phyloP scores from a whole-genome alignment of 108 stramenopile genomes.

The Bacterosira constricta region DNA sequence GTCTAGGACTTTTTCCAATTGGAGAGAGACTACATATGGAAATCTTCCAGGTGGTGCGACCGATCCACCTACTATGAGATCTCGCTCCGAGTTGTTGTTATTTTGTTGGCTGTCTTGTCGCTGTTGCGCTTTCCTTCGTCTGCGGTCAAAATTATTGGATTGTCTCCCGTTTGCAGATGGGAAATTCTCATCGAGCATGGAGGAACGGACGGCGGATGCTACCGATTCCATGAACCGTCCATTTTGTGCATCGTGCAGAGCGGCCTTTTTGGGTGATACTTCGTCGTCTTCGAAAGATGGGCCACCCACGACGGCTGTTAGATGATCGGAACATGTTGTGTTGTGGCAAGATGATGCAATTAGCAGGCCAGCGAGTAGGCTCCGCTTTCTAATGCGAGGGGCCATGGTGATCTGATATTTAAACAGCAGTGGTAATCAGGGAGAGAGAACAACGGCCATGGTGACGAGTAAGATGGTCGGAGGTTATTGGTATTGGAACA shows the following conservation, averaged over 20 bases:
- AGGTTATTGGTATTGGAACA: too few species aligned
- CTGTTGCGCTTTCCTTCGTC: not conserved
- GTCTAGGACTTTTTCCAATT: slow-evolving; percentile 26
- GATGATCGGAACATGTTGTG: too few species aligned
- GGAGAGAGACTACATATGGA: slow-evolving; percentile 60
- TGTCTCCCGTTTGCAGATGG: not conserved
- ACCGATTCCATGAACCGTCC: not conserved
- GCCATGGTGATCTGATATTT: too few species aligned
- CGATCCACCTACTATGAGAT: slow-evolving; percentile 60
- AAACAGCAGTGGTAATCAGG: too few species aligned
- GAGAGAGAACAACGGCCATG: not conserved
- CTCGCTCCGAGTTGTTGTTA: not conserved
- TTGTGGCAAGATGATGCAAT: too few species aligned
- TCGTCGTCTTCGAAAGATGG: not conserved
- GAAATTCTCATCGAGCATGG: not conserved
- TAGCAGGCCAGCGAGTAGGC: not conserved
- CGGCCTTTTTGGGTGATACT: not conserved
- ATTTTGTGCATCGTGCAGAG: not conserved
- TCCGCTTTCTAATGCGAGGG: not conserved
- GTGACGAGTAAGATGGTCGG: too few species aligned
- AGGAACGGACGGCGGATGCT: not conserved
- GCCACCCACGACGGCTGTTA: not conserved
- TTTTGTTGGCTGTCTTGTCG: not conserved
- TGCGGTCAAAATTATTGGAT: not conserved
- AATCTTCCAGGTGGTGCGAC: slow-evolving; percentile 51